Percentiles rank a stretch among this genome's conserved stretches.
phyloP scores from a whole-genome alignment of 2,329 filamentous ascomycete genomes.

The Aspergillus chevalieri region DNA sequence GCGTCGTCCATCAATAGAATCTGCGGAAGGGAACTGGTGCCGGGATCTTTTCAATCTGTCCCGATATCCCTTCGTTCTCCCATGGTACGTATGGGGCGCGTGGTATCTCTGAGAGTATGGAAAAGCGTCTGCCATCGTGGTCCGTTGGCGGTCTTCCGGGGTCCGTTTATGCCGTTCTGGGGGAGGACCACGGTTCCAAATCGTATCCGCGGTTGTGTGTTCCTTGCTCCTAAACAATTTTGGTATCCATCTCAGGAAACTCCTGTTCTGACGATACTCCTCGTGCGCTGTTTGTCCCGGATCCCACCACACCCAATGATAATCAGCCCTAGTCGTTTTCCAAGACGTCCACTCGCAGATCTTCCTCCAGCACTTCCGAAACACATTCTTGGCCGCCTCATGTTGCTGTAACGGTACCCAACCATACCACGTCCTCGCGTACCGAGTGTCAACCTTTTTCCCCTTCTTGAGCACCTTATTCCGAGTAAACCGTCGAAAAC shows the following conservation, averaged over 20 bases:
- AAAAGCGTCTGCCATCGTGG: not conserved
- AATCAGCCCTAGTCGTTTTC: slow-evolving; percentile 30
- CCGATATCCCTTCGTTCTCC: not conserved
- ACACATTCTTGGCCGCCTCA: slow-evolving; percentile 20
- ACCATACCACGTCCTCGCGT: slow-evolving; percentile 39
- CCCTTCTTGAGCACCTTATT: slow-evolving; percentile 27
- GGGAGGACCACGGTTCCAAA: slow-evolving; percentile 19
- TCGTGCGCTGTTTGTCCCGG: slow-evolving; percentile 21
- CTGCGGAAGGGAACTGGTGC: not conserved
- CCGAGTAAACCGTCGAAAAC: slow-evolving; percentile 31
- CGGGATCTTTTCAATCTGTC: not conserved
- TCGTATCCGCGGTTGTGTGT: slow-evolving; percentile 15
- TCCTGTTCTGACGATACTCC: slow-evolving; percentile 13
- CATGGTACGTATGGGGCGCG: not conserved
- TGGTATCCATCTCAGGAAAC: slow-evolving; percentile 18
- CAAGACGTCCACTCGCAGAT: slow-evolving; percentile 25
- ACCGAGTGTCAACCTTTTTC: slow-evolving; percentile 26
- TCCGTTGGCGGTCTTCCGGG: not conserved
- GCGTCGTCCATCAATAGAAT: not conserved
- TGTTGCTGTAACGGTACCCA: slow-evolving; percentile 32
- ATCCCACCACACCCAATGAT: slow-evolving; percentile 39
- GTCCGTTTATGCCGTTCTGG: slow-evolving; percentile 1
- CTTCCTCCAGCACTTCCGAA: slow-evolving; percentile 14
- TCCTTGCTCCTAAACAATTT: slow-evolving; percentile 22
- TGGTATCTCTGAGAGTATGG: not conserved